Base-by-base conservation (phyloP, 75 land plant genomes). In the Pinus tabuliformis region DNA sequence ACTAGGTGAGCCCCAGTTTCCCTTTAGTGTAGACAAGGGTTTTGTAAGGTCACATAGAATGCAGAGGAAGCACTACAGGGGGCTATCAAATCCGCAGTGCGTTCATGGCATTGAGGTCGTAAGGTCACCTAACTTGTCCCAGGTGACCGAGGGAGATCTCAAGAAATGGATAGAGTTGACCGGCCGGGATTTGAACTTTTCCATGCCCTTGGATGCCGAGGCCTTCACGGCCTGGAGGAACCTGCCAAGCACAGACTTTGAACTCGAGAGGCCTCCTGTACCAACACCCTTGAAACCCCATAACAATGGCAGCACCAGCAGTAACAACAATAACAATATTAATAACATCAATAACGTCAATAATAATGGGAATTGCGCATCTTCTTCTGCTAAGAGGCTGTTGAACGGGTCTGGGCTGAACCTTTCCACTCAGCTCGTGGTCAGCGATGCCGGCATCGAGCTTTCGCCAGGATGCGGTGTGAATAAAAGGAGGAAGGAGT, bases 21-120 rank as follows among this genome's bases (percentile, higher is more conserved):
- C 95, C 14, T 92, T 90, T 80, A 88, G 93, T 68, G 93, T 78
- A n/a, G 95, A 92, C 71, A 90, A 85, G 65, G 98, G 98, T 4
- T 95, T 95, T 76, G 87, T 87, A 59, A 73, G 98, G 54, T 95
- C 98, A 66, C 97, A 94, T 78, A 70, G 92, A 73, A 94, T 94
- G 97, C 97, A 94, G 83, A 74, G 97, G 71, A 94, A 94, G 83
- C 97, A 94, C 71, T 94, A 94, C 81, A 79, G 92, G 54, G 97
- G 97, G 13, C 83, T 94, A 60, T 94, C 97, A 0, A 94, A 94
- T 56, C 97, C 97, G 2, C 97, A 94, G 78, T 94, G 97, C 73
- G 85, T 94, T 20, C 97, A 94, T 81, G 97, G 97, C 12, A 90
- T 94, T 60, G 97, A 94, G 79, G 80, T 92, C 0, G 92, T 94